Evolutionary conservation across 768 basidiomycete species (phyloP).

Genomic region (Sarcodon sp.): DNA sequence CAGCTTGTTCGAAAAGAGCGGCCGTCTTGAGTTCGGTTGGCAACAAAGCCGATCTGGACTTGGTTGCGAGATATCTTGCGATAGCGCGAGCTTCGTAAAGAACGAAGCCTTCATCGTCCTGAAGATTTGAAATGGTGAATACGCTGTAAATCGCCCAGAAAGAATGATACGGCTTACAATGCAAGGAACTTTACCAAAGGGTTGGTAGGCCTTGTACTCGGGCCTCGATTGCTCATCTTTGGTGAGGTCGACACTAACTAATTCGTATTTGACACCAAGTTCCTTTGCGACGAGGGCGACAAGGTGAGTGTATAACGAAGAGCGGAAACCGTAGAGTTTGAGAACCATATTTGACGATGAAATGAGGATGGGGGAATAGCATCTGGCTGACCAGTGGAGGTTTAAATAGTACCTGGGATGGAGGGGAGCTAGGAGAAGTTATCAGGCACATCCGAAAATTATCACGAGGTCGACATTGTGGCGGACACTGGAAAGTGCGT

Average conservation of each 20-base stretch:
- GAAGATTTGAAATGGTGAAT: too few relatives aligned
- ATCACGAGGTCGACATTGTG: too few relatives aligned
- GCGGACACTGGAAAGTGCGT: too few relatives aligned
- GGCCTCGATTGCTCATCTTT: slow-evolving; percentile 33
- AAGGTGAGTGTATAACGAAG: slow-evolving; percentile 36
- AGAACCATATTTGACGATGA: slow-evolving; percentile 18
- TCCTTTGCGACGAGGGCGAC: slow-evolving; percentile 42
- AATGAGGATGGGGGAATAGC: too few relatives aligned
- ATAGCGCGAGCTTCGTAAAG: slow-evolving; percentile 56
- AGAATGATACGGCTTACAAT: slow-evolving; percentile 15
- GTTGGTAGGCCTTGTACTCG: slow-evolving; percentile 34
- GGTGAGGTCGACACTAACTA: slow-evolving; percentile 28
- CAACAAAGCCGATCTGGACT: slow-evolving; percentile 24
- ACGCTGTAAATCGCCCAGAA: too few relatives aligned
- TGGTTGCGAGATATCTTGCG: slow-evolving; percentile 39
- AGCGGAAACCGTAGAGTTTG: slow-evolving; percentile 18
- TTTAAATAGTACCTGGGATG: too few relatives aligned
- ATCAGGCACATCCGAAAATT: too few relatives aligned
- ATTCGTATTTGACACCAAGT: slow-evolving; percentile 41
- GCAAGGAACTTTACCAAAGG: slow-evolving; percentile 53
- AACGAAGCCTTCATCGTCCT: slow-evolving; percentile 46
- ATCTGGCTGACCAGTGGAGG: too few relatives aligned
- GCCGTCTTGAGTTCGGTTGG: slow-evolving; percentile 18
- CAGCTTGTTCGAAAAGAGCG: slow-evolving; percentile 27
- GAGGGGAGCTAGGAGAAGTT: too few relatives aligned